Evolutionary conservation across 768 basidiomycete genomes (phyloP).

Genomic region (Podaxis rugospora): DNA sequence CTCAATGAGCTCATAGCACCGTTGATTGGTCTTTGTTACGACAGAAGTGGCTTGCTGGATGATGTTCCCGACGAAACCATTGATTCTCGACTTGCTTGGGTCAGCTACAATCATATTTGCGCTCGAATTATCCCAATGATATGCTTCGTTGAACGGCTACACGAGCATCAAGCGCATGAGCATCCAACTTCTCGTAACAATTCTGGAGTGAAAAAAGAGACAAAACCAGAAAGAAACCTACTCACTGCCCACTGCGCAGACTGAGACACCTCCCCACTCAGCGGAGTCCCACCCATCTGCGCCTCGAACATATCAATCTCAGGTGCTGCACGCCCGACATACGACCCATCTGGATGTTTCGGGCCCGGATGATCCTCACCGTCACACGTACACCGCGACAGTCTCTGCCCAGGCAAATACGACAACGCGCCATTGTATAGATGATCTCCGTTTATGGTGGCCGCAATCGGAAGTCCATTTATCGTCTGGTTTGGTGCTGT

Average conservation of each 20-base stretch:
- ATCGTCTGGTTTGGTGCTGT: constrained; percentile 73
- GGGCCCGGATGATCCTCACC: constrained; percentile 82
- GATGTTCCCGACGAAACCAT: constrained; percentile 62
- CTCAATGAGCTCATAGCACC: constrained; percentile 58
- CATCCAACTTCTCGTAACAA: constrained; percentile 2
- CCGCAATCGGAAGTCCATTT: constrained; percentile 58
- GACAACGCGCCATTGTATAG: constrained; percentile 42
- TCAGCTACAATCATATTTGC: constrained; percentile 52
- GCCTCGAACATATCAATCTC: constrained; percentile 90
- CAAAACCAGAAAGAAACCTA: neutral
- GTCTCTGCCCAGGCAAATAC: constrained; percentile 69
- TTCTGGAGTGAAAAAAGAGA: constrained; percentile 8
- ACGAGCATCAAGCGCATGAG: neutral
- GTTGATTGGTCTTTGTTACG: constrained; percentile 60
- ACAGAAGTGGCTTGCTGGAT: constrained; percentile 78
- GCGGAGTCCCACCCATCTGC: constrained; percentile 42
- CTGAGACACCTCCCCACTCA: constrained; percentile 70
- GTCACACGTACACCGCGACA: constrained; percentile 79
- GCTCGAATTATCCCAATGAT: constrained; percentile 61
- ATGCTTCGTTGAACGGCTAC: constrained; percentile 69
- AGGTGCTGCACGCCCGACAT: constrained; percentile 74
- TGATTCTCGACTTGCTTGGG: constrained; percentile 47
- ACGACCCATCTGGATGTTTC: constrained; percentile 61
- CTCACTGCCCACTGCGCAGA: constrained; percentile 74
- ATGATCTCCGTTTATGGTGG: constrained; percentile 52